Evolutionary conservation across 257 asterid species (phyloP), one percentile per base, ranked within the genome.

Genomic region (Galeopsis tetrahit): DNA sequence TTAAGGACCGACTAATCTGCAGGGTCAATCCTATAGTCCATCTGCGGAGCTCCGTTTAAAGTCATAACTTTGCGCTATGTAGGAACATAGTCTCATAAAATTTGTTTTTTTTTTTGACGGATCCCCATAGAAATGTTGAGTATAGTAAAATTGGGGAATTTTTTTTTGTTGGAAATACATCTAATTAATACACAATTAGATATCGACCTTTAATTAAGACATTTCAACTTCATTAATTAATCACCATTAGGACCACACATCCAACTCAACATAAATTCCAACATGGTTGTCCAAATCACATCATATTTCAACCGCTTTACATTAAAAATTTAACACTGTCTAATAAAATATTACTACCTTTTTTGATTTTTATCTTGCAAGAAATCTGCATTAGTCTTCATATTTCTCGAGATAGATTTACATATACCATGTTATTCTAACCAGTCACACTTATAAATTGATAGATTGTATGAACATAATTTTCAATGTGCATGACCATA

Each of bases 281-380:
- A 49, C 9, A 49, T 49, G 56, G 56, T 49, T 49, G 28, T 49
- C 56, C 56, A 49, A 49, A 49, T 49, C 56, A 49, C n/a, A 49
- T 49, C 56, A 14, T 14, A n/a, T 49, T 14, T 49, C 56, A 49
- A 49, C 56, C 5, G 4, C 56, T 49, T 49, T 49, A n/a, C 56
- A 49, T n/a, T 48, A 49, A 49, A 49, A 49, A 49, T 4, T 13
- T 13, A 3, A 38, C 17, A 46, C 1, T 48, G 55, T 48, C 1
- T 13, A n/a, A 49, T 14, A 49, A 49, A 49, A 8, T 49, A 49
- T 1, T 14, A n/a, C 53, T n/a, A n/a, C n/a, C n/a, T n/a, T 6
- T 13, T 49, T 49, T 49, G 3, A 49, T n/a, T 49, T 14, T 49
- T 49, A 49, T 49, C 56, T 49, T 49, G 28, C 28, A 46, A 10